phyloP scores from a whole-genome alignment of 495 filamentous ascomycete species.

The Xylaria flabelliformis region DNA sequence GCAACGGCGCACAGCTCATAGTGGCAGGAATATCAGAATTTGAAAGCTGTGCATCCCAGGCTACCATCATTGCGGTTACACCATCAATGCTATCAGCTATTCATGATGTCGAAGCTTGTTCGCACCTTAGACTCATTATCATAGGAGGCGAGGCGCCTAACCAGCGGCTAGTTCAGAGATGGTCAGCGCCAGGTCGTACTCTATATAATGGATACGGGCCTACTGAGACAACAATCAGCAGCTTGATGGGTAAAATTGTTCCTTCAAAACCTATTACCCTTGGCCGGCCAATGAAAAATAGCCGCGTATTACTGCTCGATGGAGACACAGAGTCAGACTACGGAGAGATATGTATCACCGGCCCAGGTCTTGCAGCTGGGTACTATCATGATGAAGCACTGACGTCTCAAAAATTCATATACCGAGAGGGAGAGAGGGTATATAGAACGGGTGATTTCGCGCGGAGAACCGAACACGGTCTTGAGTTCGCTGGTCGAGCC shows the following conservation, averaged over 20 bases:
- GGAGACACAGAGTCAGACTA: conserved; percentile 27
- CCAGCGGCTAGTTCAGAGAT: conserved; percentile 26
- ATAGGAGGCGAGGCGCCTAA: conserved; percentile 38
- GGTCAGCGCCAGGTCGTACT: conserved; percentile 28
- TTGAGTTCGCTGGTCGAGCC: conserved; percentile 30
- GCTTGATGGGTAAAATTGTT: conserved; percentile 26
- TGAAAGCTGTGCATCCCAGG: background rate
- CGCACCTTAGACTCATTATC: conserved; percentile 30
- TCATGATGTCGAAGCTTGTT: conserved; percentile 14
- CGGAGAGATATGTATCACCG: conserved; percentile 38
- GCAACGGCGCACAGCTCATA: conserved; percentile 33
- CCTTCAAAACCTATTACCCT: conserved; percentile 22
- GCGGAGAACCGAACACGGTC: conserved; percentile 19
- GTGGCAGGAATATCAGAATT: conserved; percentile 23
- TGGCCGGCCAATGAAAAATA: conserved; percentile 14
- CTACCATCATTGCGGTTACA: conserved; percentile 20
- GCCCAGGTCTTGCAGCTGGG: conserved; percentile 32
- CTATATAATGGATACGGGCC: conserved; percentile 43
- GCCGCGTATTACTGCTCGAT: conserved; percentile 8
- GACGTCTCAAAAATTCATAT: conserved; percentile 33
- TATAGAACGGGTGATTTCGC: conserved; percentile 36
- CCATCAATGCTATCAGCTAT: conserved; percentile 33
- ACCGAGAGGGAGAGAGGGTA: conserved; percentile 29
- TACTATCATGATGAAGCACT: conserved; percentile 33
- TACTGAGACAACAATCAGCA: conserved; percentile 36